Evolutionary conservation across 2,329 filamentous ascomycete genomes (phyloP).

Genomic region (Dothideomycetes sp.): DNA sequence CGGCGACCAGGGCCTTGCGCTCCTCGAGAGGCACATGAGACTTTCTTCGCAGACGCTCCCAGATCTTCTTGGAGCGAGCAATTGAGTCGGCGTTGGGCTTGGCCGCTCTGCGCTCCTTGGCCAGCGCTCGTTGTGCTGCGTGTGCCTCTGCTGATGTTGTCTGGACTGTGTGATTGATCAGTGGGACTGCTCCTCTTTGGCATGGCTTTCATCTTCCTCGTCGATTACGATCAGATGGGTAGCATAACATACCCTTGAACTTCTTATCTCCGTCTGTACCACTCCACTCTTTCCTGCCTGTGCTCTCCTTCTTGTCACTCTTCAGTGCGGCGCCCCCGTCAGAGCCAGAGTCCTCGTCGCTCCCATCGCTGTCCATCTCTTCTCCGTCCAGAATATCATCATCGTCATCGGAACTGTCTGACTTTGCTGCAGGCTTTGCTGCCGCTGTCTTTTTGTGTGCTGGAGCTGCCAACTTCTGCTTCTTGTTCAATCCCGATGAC

Average conservation of each 20-base stretch:
- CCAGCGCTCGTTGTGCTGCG: slow-evolving; percentile 81
- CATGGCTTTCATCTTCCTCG: not conserved
- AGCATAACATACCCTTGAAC: slow-evolving; percentile 9
- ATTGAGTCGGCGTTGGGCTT: slow-evolving; percentile 91
- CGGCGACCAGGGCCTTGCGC: slow-evolving; percentile 72
- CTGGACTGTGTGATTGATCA: slow-evolving; percentile 3
- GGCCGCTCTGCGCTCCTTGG: slow-evolving; percentile 77
- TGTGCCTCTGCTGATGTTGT: slow-evolving; percentile 77
- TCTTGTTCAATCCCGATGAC: slow-evolving; percentile 17
- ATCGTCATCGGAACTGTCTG: slow-evolving; percentile 6
- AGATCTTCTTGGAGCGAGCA: slow-evolving; percentile 85
- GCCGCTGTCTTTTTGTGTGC: slow-evolving; percentile 6
- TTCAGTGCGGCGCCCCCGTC: not conserved
- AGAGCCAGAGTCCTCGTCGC: slow-evolving; percentile 3
- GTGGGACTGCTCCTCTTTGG: not conserved
- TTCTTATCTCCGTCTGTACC: slow-evolving; percentile 7
- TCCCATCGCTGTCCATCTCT: not conserved
- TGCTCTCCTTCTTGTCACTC: slow-evolving; percentile 2
- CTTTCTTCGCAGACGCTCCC: slow-evolving; percentile 87
- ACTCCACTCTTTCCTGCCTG: not conserved
- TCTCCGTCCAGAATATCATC: slow-evolving; percentile 2
- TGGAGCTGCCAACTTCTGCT: slow-evolving; percentile 27
- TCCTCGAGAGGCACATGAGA: slow-evolving; percentile 87
- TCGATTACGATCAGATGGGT: not conserved
- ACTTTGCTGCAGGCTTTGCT: slow-evolving; percentile 3